Base-by-base conservation (phyloP, 371 early-diverging fungal genomes). In the Lichtheimia hyalospora region DNA sequence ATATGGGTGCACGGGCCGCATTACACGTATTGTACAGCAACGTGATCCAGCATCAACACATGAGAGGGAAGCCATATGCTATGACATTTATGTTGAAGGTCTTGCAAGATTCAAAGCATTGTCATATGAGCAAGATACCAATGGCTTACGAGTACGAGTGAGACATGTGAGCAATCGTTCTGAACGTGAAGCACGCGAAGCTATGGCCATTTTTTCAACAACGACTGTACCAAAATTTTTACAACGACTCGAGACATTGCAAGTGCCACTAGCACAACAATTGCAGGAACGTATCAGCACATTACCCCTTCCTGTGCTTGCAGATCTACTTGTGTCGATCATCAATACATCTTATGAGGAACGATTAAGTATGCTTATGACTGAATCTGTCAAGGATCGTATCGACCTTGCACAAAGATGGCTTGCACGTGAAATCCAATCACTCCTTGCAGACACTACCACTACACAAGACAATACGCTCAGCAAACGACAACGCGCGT, bases 401-500 rank as follows among this genome's bases (percentile, higher is more conserved):
- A 67, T 93, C 34, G 28, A 57, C 23, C 69, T 67, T 56, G 84
- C 85, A 0, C 65, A 82, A 12, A 85, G 82, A 34, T 80, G 87
- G 57, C 52, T 93, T 52, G 87, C 81, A 7, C 75, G 90, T 6
- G 92, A 93, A 64, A 70, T 92, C 10, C 88, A 92, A 88, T 56
- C 87, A 90, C 34, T 86, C 89, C 14, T 87, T 89, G 69, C 84
- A 87, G 69, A 78, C 90, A 28, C 88, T 87, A 54, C 75, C 84
- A 2, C 85, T 81, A 25, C n/a, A 21, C 46, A 18, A 14, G 91
- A 90, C 61, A 85, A 84, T 43, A 88, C 85, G 64, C 71, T 92
- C n/a, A 88, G 84, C 58, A 82, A 86, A 67, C 87, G 87, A 73
- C 92, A 90, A 62, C 78, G 90, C 43, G 93, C 92, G 67, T 90